Base-by-base conservation (phyloP, 371 early-diverging fungal genomes). In the Mucor circinelloides region DNA sequence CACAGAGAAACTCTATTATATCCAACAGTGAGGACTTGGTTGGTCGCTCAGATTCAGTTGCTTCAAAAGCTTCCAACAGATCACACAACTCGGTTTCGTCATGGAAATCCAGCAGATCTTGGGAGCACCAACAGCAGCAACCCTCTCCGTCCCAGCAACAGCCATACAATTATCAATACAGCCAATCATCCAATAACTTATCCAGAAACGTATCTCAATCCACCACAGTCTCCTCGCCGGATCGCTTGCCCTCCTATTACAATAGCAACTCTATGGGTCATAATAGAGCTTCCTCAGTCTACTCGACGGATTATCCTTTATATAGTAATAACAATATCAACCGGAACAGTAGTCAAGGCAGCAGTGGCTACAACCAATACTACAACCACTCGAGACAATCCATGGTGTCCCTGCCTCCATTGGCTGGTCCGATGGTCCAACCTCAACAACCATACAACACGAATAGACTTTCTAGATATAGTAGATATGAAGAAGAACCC, bases 21-120 rank as follows among this genome's bases (percentile, higher is more conserved):
- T 36, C 30, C 3, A 70, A 48, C 30, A 36, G 44, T 13, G 70
- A 67, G 36, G 28, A 25, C 12, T 52, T 63, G 5, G 70, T 78
- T 3, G 63, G 56, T 15, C 72, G 82, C 38, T 74, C 76, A 0
- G 76, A 78, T 46, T 79, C 81, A 1, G 67, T 68, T 40, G 34
- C 50, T 15, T 67, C 67, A 1, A 67, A 56, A 25, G 38, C 55
- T 17, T 63, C 63, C 3, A 52, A 63, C 21, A 69, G 72, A n/a
- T 80, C 81, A n/a, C 44, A 64, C 13, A 69, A 67, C 9, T 79
- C 82, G 0, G 54, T 60, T 21, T 70, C 67, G 9, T 81, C 82
- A 7, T 64, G 57, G 30, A 61, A 58, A 30, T 82, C 83, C 17
- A 75, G 66, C 56, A 70, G 63, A 13, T 79, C 79, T 9, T 69